phyloP scores from a whole-genome alignment of 768 basidiomycete genomes.

The Chlorophyllum brunneum region DNA sequence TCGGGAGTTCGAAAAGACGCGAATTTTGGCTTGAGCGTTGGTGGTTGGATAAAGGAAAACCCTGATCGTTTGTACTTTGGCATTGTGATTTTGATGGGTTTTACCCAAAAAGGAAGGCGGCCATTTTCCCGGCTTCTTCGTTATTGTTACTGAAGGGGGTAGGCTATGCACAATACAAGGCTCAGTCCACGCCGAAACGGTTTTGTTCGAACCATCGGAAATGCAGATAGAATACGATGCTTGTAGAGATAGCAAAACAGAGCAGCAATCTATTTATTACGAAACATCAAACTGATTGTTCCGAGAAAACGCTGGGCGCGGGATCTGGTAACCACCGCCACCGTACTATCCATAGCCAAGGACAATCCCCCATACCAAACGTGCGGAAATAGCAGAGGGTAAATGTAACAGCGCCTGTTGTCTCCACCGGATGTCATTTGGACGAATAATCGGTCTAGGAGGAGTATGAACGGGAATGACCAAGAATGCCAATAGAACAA shows the following conservation, averaged over 20 bases:
- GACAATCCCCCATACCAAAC: constrained; percentile 7
- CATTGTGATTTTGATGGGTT: constrained; percentile 12
- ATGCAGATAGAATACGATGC: constrained; percentile 3
- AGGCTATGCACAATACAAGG: too few species aligned
- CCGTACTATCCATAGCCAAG: constrained; percentile 11
- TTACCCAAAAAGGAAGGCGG: constrained; percentile 4
- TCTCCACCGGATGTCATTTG: constrained; percentile 5
- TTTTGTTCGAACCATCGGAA: not conserved
- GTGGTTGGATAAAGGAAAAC: not conserved
- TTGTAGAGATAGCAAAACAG: constrained; percentile 3
- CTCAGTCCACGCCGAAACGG: not conserved
- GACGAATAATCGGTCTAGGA: not conserved
- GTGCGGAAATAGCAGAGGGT: constrained; percentile 10
- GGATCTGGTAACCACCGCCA: constrained; percentile 10
- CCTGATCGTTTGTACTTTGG: not conserved
- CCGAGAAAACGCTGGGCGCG: constrained; percentile 9
- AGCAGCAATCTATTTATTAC: constrained; percentile 10
- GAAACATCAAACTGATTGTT: constrained; percentile 9
- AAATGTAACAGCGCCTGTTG: constrained; percentile 6
- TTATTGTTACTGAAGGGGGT: too few species aligned
- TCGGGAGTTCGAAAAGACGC: not conserved
- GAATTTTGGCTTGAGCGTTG: not conserved
- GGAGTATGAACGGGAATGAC: constrained; percentile 11
- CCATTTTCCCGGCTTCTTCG: not conserved
- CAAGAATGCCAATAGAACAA: constrained; percentile 12